Evolutionary conservation across 768 basidiomycete genomes (phyloP), one percentile per base, ranked within the genome.

Genomic region (Russula ochroleuca): DNA sequence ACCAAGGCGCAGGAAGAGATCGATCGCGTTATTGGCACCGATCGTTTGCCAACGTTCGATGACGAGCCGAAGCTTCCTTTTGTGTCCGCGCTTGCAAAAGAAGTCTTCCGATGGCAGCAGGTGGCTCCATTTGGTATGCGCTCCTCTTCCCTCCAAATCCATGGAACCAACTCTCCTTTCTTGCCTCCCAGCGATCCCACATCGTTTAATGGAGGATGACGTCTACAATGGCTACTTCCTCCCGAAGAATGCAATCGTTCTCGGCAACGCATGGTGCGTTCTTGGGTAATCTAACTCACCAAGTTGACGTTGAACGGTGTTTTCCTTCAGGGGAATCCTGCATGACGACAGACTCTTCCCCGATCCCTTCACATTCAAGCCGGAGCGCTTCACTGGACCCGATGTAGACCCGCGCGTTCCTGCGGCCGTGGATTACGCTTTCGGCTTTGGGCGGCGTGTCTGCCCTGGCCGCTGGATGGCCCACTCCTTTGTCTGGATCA

Each of bases 291-390:
- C n/a, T n/a, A n/a, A n/a, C n/a, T n/a, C n/a, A n/a, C n/a, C n/a
- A n/a, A 28, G 28, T 5, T 28, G 28, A 28, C 8, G 28, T 17
- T 33, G 19, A 51, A 31, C 2, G 3, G 17, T n/a, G 51, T 17
- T 7, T 28, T 25, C 9, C 6, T 54, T 21, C 21, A 67, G 61
- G 67, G 64, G 49, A 19, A 63, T 69, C 56, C 63, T 74, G 47
- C 74, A 73, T 54, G 72, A 75, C 63, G 70, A 69, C 33, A 40
- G 57, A 21, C 58, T 69, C 11, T 75, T 69, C 57, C 62, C 69
- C 0, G 72, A 75, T 17, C 69, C 74, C 4, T 70, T 68, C 49
- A 60, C 57, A 25, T 75, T 75, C 64, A 64, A 67, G 7, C 74
- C 74, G 19, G 73, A 73, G 21, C 72, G 73, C 19, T 75, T 72